Percentiles rank a stretch among this genome's conserved stretches.
Evolutionary conservation across 1,284 basidiomycete species (phyloP).

Genomic region (Puccinia sorghi): DNA sequence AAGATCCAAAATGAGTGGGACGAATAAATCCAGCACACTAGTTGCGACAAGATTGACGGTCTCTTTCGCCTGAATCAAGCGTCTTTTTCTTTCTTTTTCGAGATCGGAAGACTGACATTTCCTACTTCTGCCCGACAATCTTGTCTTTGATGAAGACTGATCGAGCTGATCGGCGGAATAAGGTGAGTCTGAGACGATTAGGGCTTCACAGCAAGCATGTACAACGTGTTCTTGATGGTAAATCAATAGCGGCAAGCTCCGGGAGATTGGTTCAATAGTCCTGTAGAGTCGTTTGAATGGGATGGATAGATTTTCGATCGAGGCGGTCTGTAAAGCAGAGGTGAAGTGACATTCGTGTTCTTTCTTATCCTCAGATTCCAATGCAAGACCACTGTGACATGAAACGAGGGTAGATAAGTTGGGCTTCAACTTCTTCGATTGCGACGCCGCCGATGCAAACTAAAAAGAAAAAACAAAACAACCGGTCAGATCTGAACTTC

Average conservation of each 20-base stretch:
- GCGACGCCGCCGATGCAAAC: slow-evolving; percentile 45
- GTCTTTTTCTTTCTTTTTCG: slow-evolving; percentile 45
- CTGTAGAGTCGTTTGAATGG: slow-evolving; percentile 44
- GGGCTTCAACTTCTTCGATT: slow-evolving; percentile 48
- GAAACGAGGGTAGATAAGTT: slow-evolving; percentile 37
- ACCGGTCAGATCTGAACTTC: not conserved
- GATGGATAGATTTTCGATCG: slow-evolving; percentile 43
- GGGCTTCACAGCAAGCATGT: slow-evolving; percentile 44
- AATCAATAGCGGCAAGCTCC: slow-evolving; percentile 45
- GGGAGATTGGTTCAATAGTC: slow-evolving; percentile 33
- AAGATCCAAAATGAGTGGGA: slow-evolving; percentile 38
- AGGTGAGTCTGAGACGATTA: slow-evolving; percentile 14
- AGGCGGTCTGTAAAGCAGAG: slow-evolving; percentile 36
- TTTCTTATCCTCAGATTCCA: slow-evolving; percentile 40
- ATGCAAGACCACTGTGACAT: not conserved
- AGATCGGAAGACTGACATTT: slow-evolving; percentile 7
- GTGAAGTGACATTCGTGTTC: slow-evolving; percentile 49
- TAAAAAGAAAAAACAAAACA: slow-evolving; percentile 9
- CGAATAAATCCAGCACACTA: slow-evolving; percentile 32
- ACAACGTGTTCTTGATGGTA: slow-evolving; percentile 42
- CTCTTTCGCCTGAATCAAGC: slow-evolving; percentile 35
- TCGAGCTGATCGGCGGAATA: not conserved
- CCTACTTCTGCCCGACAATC: not conserved
- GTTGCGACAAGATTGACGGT: slow-evolving; percentile 40
- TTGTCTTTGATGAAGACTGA: not conserved